Base-by-base conservation (phyloP, 495 filamentous ascomycete species). In the Xylaria bambusicola region DNA sequence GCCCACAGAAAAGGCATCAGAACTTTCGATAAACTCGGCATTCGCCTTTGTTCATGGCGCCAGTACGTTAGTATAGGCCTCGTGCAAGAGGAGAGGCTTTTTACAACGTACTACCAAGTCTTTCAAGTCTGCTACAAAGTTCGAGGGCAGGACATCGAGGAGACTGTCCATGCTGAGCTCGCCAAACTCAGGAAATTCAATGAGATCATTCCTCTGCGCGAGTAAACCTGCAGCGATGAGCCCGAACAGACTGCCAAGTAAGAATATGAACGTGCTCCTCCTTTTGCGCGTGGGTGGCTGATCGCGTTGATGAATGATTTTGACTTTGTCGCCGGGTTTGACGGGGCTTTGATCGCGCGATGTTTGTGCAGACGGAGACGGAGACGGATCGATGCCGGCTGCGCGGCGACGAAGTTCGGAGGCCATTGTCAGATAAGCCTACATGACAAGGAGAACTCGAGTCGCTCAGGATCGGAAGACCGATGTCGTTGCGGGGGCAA, bases 1-100 rank as follows among this genome's bases (percentile, higher is more conserved):
- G 18, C 94, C 94, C 31, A 97, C 88, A 0, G 91, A 79, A 67
- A 98, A 98, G 8, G 93, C 88, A 79, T 98, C 95, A 69, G 96
- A 94, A 65, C 73, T 75, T 36, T 88, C 88, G 61, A 96, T 83
- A 36, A 89, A 86, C 52, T 93, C 93, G 57, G 90, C 86, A 71
- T 97, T 92, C 64, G 87, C 84, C 80, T 90, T 85, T 88, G 41
- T n/a, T 88, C 46, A 58, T 17, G n/a, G 17, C 56, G 42, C 20
- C 46, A 54, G 20, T 33, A 48, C 42, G 54, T 69, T 60, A 72
- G 63, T 50, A 8, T 24, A 53, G 42, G 38, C 46, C n/a, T 31
- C 46, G 23, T n/a, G 46, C n/a, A 13, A 9, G 15, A 23, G 15
- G 1, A 33, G 23, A 71, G 71, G 60, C n/a, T n/a, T 80, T 94